Evolutionary conservation across 495 filamentous ascomycete genomes (phyloP), one percentile per base, ranked within the genome.

Genomic region (Evernia prunastri): DNA sequence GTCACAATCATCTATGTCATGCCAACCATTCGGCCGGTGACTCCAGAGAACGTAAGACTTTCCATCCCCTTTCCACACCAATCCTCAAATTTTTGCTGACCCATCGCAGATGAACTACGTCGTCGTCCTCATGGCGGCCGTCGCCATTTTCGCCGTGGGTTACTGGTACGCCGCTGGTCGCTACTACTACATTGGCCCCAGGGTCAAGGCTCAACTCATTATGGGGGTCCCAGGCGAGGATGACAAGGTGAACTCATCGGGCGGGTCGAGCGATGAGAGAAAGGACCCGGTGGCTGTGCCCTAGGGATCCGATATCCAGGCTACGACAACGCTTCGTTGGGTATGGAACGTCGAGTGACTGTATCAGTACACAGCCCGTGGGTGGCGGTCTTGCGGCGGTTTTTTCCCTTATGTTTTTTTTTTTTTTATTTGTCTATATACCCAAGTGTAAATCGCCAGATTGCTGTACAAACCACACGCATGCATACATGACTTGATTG

Each of bases 1-100:
- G 84, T 86, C 58, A 76, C 74, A 13, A 74, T 87, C 56, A 81
- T 88, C 51, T 88, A 86, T 67, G 73, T 87, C 58, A 74, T 86
- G 67, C 85, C 85, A 2, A 85, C 82, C 1, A 72, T 69, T 31
- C 63, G 78, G 65, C 85, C 85, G 0, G 84, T 84, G 25, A 76
- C 74, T 33, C 72, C 76, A 4, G 71, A 76, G 33, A 76, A 65
- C 58, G 76, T 77, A 73, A 67, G 76, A 70, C 18, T 1, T 17
- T 17, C 15, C 5, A 23, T 9, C 29, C 43, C 49, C 39, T 27
- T 39, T 27, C 4, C 20, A 33, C 17, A 31, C 25, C 39, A 20
- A 53, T 6, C n/a, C 11, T 37, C 54, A 29, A n/a, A n/a, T n/a
- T 20, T 10, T 23, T 9, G 12, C 58, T 59, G 43, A 64, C 65